Evolutionary conservation across 441 rosid species (phyloP).

Genomic region (Sinapis alba): DNA sequence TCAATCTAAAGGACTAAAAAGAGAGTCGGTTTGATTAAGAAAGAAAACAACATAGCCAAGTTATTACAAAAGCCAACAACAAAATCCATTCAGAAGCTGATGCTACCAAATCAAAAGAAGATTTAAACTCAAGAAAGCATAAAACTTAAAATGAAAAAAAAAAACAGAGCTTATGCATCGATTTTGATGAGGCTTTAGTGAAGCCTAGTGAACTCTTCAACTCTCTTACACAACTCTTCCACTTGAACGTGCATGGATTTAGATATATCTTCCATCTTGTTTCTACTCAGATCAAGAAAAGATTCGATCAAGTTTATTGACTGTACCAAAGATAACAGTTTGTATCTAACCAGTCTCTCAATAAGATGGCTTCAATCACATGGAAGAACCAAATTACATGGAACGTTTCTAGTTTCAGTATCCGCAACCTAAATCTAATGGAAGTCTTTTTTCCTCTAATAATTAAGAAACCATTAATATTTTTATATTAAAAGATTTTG

Average conservation of each 20-base stretch:
- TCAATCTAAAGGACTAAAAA: not conserved
- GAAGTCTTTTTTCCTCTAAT: no score
- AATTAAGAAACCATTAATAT: no score
- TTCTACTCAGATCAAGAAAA: slow-evolving; percentile 57
- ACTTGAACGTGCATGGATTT: slow-evolving; percentile 69
- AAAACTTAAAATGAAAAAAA: no score
- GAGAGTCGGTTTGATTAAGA: not conserved
- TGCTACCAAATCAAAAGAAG: not conserved
- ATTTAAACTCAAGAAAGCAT: no score
- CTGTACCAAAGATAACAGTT: not conserved
- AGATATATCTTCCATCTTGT: slow-evolving; percentile 87
- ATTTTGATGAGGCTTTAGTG: slow-evolving; percentile 38
- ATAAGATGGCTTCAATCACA: no score
- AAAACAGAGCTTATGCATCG: no score
- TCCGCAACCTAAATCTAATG: no score
- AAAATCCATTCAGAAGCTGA: not conserved
- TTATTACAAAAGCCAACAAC: not conserved
- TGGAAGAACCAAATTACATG: not conserved
- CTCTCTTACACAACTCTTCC: slow-evolving; percentile 93
- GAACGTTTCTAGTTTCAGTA: not conserved
- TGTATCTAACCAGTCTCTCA: not conserved
- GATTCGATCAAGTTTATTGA: slow-evolving; percentile 68
- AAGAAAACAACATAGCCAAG: not conserved
- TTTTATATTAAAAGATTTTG: no score
- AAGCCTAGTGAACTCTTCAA: slow-evolving; percentile 92